Percentiles rank a stretch among this genome's conserved stretches.
Evolutionary conservation across 2,329 filamentous ascomycete species (phyloP).

Genomic region (Pezicula rhizophila): DNA sequence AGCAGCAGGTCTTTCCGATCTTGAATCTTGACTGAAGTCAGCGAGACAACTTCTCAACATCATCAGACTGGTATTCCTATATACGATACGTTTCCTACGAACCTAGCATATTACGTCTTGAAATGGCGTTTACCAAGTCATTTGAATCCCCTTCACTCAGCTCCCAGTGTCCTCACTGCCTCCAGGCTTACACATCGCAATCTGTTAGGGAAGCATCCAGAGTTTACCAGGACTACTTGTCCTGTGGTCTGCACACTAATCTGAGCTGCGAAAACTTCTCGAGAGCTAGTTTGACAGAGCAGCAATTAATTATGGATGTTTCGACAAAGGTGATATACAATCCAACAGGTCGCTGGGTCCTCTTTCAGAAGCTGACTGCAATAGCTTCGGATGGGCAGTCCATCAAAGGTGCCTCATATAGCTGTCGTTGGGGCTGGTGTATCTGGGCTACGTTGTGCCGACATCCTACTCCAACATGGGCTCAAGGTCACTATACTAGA

Average conservation of each 20-base stretch:
- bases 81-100: too few species aligned
- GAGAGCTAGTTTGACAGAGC: slow-evolving; percentile 1
- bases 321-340: slow-evolving; percentile 7
- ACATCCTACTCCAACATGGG: slow-evolving; percentile 43
- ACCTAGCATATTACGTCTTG: too few species aligned
- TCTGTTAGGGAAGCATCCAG: not conserved
- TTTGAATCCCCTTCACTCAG: too few species aligned
- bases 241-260: too few species aligned
- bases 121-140: slow-evolving; percentile 6
- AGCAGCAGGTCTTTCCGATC: too few species aligned
- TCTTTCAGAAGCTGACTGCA: not conserved
- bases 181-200: too few species aligned
- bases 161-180: too few species aligned
- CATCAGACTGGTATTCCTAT: too few species aligned
- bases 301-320: slow-evolving; percentile 9
- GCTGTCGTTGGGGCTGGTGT: slow-evolving; percentile 47
- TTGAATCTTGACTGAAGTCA: too few species aligned
- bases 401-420: not conserved
- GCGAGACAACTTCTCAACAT: too few species aligned
- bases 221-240: not conserved
- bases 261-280: not conserved
- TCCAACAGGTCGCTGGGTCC: not conserved
- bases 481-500: slow-evolving; percentile 48
- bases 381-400: not conserved
- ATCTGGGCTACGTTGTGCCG: slow-evolving; percentile 47